Percentiles rank a stretch among this genome's conserved stretches.
phyloP scores from a whole-genome alignment of 73 alveolate genomes.

The Paramecium octaurelia region DNA sequence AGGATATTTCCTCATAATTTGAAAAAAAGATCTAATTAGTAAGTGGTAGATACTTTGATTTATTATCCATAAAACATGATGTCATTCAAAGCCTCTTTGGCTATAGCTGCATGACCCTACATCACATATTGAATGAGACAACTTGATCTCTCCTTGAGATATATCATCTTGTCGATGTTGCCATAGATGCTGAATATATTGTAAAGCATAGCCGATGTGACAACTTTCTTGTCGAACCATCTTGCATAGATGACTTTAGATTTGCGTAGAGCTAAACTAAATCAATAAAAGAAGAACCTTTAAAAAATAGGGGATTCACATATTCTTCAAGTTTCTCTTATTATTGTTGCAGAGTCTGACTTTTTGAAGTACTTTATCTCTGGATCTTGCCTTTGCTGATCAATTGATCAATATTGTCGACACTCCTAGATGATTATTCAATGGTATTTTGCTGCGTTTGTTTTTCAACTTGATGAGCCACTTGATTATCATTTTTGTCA shows the following conservation, averaged over 20 bases:
- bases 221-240: constrained; percentile 57
- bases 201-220: constrained; percentile 50
- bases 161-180: constrained; percentile 54
- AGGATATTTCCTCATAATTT: constrained; percentile 37
- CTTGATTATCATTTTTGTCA: neutral
- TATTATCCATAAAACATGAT: constrained; percentile 48
- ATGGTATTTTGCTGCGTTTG: neutral
- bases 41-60: neutral
- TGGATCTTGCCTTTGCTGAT: neutral
- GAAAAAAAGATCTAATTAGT: constrained; percentile 22
- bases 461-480: neutral
- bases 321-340: constrained; percentile 31
- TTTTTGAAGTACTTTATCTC: neutral
- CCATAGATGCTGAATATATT: constrained; percentile 60
- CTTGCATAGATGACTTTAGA: constrained; percentile 61
- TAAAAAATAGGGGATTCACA: constrained; percentile 34
- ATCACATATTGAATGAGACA: constrained; percentile 5
- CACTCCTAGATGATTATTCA: constrained; percentile 31
- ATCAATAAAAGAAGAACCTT: neutral
- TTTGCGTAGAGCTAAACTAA: neutral
- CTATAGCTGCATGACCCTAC: constrained; percentile 50
- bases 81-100: constrained; percentile 59
- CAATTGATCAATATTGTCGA: constrained; percentile 39
- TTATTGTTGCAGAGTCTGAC: neutral
- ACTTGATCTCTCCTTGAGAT: constrained; percentile 54